Evolutionary conservation across 2,329 filamentous ascomycete species (phyloP).

Genomic region (Pseudogymnoascus sp.): DNA sequence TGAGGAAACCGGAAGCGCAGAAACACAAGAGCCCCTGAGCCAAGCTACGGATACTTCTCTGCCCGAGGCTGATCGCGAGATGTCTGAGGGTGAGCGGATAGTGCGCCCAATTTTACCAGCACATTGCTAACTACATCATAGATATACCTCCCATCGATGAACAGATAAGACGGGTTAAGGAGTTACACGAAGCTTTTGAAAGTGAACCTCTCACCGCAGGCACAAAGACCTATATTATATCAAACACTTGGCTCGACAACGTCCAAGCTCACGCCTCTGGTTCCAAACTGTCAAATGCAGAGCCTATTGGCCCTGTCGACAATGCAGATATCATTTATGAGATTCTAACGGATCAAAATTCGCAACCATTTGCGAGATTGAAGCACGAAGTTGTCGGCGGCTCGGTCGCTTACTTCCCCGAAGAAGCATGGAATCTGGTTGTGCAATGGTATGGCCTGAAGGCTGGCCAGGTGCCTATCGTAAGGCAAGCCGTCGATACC

Average conservation of each 20-base stretch:
- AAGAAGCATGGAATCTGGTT: constrained; percentile 74
- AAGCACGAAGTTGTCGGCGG: constrained; percentile 61
- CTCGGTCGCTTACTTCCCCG: constrained; percentile 70
- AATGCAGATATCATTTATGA: constrained; percentile 74
- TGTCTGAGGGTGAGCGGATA: neutral
- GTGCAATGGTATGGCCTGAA: constrained; percentile 75
- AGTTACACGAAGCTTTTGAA: constrained; percentile 46
- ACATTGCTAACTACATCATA: constrained; percentile 11
- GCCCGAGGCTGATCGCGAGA: neutral
- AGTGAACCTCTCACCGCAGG: constrained; percentile 20
- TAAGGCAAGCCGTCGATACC: constrained; percentile 72
- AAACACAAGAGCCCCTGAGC: neutral
- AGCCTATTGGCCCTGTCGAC: constrained; percentile 68
- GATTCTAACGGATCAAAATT: constrained; percentile 43
- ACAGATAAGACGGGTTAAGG: constrained; percentile 68
- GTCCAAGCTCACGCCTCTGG: constrained; percentile 61
- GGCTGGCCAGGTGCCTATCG: constrained; percentile 62
- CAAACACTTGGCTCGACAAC: constrained; percentile 67
- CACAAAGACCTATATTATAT: constrained; percentile 67
- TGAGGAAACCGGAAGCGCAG: neutral
- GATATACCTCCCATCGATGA: constrained; percentile 48
- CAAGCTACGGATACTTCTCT: neutral
- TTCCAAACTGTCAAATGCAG: constrained; percentile 50
- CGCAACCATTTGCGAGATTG: constrained; percentile 62
- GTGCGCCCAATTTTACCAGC: neutral